Base-by-base conservation (phyloP, 306 rosid genomes). In the Malus sylvestris region DNA sequence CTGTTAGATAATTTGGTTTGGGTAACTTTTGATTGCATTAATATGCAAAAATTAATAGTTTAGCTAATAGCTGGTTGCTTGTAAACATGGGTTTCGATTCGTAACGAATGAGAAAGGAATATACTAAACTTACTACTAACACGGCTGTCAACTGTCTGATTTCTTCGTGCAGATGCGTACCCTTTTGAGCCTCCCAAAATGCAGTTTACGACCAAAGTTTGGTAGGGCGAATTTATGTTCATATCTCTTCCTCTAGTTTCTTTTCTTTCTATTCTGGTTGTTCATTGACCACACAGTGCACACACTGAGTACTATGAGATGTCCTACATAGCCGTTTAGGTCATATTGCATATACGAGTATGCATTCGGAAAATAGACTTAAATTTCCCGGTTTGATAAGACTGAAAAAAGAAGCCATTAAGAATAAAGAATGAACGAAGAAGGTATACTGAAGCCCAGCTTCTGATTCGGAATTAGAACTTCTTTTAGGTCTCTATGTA, bases 111-210 rank as follows among this genome's bases (percentile, higher is more conserved):
- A 66, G 55, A 33, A 49, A 25, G 30, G 44, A 19, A 58, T 19
- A 38, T 58, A 13, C 72, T 44, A 23, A 49, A 20, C 15, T 77
- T 73, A n/a, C 2, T 75, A 60, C 40, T 74, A 44, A 79, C 67
- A 74, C 66, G 27, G 27, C 4, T 5, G n/a, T 18, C 44, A 58
- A 49, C 52, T 61, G 7, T 33, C 30, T 75, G 44, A 38, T 46
- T 79, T 78, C 72, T 53, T 71, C 25, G 79, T 74, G 93, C 89
- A 95, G 99, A 95, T 73, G 98, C 97, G 8, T 95, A 95, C 82
- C 99, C 99, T 3, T 95, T 95, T 80, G 97, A 95, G 84, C 99
- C 99, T 2, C 99, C 98, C 15, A 95, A 92, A 86, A 95, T 95
- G 99, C 86, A 89, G 76, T 95, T 95, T 80, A 64, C 92, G 6